Percentiles rank a stretch among this genome's conserved stretches.
Conservation (phyloP, 805 yeast genomes). For the Saccharomycopsis sp. region DNA sequence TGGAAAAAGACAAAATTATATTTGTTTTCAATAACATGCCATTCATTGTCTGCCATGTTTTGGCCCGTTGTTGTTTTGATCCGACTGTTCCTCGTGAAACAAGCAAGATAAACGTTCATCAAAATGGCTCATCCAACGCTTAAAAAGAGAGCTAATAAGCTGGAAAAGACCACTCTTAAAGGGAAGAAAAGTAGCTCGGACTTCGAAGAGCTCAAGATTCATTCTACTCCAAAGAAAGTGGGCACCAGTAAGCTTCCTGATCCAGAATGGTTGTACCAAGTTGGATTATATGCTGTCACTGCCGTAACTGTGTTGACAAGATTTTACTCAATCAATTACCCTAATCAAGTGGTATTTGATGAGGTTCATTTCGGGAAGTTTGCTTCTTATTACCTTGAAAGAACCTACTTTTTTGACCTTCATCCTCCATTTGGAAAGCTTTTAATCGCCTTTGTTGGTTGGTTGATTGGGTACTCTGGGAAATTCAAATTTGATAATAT, state of each 20-base stretch:
- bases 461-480: constrained; percentile 87
- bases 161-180: neutral
- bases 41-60: no score
- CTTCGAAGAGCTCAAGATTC: neutral
- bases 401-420: constrained; percentile 82
- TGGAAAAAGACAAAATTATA: no score
- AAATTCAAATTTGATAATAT: constrained; percentile 83
- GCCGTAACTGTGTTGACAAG: constrained; percentile 58
- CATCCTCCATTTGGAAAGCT: constrained; percentile 98
- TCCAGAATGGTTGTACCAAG: constrained; percentile 32
- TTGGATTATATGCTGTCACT: constrained; percentile 57
- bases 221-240: neutral
- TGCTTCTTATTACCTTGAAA: constrained; percentile 21
- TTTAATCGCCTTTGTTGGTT: constrained; percentile 85
- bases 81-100: neutral
- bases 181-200: neutral
- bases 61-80: no score
- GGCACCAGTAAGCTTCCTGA: constrained; percentile 23
- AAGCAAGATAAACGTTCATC: neutral
- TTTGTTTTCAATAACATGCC: no score
- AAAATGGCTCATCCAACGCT: constrained; percentile 2
- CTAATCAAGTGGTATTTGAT: constrained; percentile 76
- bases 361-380: constrained; percentile 72
- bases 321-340: constrained; percentile 55
- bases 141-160: neutral